Percentiles rank a stretch among this genome's conserved stretches.
Conservation (phyloP, 306 rosid species). For the Lathyrus aphaca region DNA sequence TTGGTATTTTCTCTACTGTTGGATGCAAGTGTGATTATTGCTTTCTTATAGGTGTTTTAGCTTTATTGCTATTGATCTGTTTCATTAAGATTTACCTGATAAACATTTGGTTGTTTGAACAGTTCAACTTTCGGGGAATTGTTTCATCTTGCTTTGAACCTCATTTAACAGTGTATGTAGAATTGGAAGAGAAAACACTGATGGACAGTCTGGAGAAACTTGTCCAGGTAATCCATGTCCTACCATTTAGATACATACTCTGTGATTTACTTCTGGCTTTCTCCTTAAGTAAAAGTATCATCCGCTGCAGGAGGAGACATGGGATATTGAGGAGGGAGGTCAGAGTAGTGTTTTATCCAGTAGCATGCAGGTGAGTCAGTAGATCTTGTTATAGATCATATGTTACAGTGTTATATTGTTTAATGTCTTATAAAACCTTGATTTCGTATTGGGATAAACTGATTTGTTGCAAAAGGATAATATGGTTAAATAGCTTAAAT, state of each 20-base stretch:
- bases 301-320: conserved; percentile 81
- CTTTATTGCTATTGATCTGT: conserved; percentile 25
- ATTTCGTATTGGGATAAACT: conserved; percentile 15
- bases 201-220: conserved; percentile 97
- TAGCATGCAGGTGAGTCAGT: conserved; percentile 87
- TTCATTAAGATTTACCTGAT: conserved; percentile 40
- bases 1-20: conserved; percentile 27
- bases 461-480: conserved; percentile 17
- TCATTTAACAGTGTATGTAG: conserved; percentile 86
- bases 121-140: conserved; percentile 99
- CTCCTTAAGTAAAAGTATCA: conserved; percentile 31
- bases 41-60: conserved; percentile 25
- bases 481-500: conserved; percentile 23
- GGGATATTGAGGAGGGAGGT: conserved; percentile 99
- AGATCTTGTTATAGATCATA: conserved; percentile 12
- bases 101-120: conserved; percentile 58
- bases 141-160: conserved; percentile 99
- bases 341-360: conserved; percentile 93
- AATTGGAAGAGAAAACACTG: conserved; percentile 94
- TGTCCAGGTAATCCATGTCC: conserved; percentile 74
- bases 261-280: conserved; percentile 29
- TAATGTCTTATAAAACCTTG: conserved; percentile 30
- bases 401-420: conserved; percentile 17
- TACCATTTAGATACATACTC: conserved; percentile 21
- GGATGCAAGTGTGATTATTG: conserved; percentile 29